A percentile compares a stretch with the other conserved stretches of the same genome.
These are phyloP conservation scores for Leccinum ambiguum DNA, from an alignment of 1,284 basidiomycete species.

Conservation along the genomic window DNA sequence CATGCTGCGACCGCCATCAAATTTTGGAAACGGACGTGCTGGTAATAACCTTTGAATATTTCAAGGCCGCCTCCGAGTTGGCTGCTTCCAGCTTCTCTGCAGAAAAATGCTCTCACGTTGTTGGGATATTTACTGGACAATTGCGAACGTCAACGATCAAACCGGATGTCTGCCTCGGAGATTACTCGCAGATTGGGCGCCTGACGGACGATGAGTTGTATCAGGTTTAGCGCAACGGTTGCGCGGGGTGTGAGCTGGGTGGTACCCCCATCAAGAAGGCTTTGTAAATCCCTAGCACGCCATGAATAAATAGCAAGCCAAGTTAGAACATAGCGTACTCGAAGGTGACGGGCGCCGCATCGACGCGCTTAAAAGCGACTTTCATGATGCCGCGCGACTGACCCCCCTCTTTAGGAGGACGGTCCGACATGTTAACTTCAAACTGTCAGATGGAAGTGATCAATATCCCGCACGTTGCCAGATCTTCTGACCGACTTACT, in stretches of 20 bases:
- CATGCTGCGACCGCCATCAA: not conserved
- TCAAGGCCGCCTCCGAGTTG: slow-evolving; percentile 32
- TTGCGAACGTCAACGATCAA: not conserved
- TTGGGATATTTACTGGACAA: slow-evolving; percentile 32
- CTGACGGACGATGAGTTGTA: slow-evolving; percentile 32
- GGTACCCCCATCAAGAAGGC: slow-evolving; percentile 27
- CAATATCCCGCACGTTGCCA: not conserved
- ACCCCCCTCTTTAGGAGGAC: slow-evolving; percentile 17
- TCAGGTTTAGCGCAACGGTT: slow-evolving; percentile 25
- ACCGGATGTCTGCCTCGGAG: not conserved
- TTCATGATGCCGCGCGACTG: slow-evolving; percentile 19
- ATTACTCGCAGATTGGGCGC: slow-evolving; percentile 30
- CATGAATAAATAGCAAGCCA: slow-evolving; percentile 3
- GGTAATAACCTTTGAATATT: slow-evolving; percentile 31
- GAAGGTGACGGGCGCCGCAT: slow-evolving; percentile 29
- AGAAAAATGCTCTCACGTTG: slow-evolving; percentile 33
- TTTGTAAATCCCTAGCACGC: slow-evolving; percentile 25
- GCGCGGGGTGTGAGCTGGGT: slow-evolving; percentile 29
- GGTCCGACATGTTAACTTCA: slow-evolving; percentile 33
- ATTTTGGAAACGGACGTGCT: slow-evolving; percentile 21
- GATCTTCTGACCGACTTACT: slow-evolving; percentile 12
- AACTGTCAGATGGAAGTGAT: slow-evolving; percentile 20
- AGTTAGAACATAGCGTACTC: slow-evolving; percentile 16
- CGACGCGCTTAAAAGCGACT: slow-evolving; percentile 28
- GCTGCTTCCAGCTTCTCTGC: slow-evolving; percentile 30